These are phyloP conservation scores for Dactylellina sp. DNA, from an alignment of 2,329 filamentous ascomycete genomes.

Conservation along the genomic window DNA sequence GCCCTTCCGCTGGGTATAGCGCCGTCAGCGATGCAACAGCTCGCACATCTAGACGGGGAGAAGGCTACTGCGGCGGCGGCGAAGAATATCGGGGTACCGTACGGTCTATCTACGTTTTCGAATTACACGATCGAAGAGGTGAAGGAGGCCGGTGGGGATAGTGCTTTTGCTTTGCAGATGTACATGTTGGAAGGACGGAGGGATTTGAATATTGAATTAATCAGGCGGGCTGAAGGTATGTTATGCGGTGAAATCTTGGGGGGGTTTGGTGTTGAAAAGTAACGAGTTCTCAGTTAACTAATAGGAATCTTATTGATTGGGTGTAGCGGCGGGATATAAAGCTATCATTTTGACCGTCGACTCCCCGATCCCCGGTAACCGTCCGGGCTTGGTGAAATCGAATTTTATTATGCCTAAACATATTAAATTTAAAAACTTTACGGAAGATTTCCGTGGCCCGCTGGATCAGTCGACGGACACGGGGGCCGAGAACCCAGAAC, in stretches of 20 bases:
- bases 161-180: conserved; percentile 37
- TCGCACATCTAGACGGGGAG: conserved; percentile 70
- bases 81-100: conserved; percentile 60
- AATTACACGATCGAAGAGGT: conserved; percentile 44
- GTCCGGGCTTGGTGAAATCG: conserved; percentile 70
- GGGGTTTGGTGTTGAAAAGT: no score
- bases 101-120: conserved; percentile 40
- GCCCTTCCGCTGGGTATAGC: conserved; percentile 69
- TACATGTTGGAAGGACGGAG: conserved; percentile 40
- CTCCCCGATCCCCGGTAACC: conserved; percentile 68
- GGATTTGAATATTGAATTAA: conserved; percentile 46
- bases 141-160: conserved; percentile 28
- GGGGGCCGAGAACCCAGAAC: conserved; percentile 59
- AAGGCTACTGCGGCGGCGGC: conserved; percentile 67
- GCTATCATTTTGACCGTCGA: conserved; percentile 71
- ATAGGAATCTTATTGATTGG: no score
- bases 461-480: conserved; percentile 54
- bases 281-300: no score
- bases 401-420: conserved; percentile 67
- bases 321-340: conserved; percentile 66
- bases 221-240: conserved; percentile 66
- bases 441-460: conserved; percentile 58
- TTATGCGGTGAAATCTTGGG: no score
- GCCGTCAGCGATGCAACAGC: conserved; percentile 69
- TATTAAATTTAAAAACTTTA: conserved; percentile 66